Evolutionary conservation across 129 eudicot species (phyloP), one percentile per base, ranked within the genome.

Genomic region (Pseudognaphalium luteoalbum): DNA sequence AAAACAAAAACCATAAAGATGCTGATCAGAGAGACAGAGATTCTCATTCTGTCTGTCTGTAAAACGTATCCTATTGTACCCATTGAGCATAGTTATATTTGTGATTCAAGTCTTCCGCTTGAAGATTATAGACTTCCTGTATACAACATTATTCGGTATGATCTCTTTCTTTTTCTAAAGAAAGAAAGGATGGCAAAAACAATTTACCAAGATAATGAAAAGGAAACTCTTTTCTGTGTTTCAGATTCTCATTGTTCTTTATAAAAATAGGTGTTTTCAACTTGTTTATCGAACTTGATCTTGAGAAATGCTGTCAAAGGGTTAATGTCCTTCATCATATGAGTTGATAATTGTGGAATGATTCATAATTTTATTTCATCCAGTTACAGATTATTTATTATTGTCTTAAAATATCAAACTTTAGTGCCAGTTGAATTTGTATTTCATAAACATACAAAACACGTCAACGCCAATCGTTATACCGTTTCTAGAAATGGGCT

Each of bases 81-180:
- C 29, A 41, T 66, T 16, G 19, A 57, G 57, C 4, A 56, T 79
- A 64, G 78, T 58, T 80, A 42, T 39, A 73, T 57, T 73, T 15
- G 30, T 68, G 69, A 68, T 66, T 80, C 28, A 67, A 32, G 51
- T 80, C 83, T 80, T 80, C 80, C 0, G 6, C 83, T 80, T 60
- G 83, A 80, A 80, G 83, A 80, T 67, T 19, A 19, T 67, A 17
- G 28, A 67, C 42, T 66, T 66, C 5, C 32, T 79, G 75, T 80
- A 80, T 59, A 80, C 78, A 42, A 52, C 68, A 64, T 60, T 80
- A 70, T 32, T 58, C 28, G 3, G 54, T 58, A 57, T 66, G 30
- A 42, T 80, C 63, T 73, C 67, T 78, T 77, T 66, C 58, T 73
- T 54, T 16, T 61, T 34, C 25, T 47, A 68, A 77, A 35, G 39